Evolutionary conservation across 352 stramenopile species (phyloP).

Genomic region (Phytopythium cucurbitacearum): DNA sequence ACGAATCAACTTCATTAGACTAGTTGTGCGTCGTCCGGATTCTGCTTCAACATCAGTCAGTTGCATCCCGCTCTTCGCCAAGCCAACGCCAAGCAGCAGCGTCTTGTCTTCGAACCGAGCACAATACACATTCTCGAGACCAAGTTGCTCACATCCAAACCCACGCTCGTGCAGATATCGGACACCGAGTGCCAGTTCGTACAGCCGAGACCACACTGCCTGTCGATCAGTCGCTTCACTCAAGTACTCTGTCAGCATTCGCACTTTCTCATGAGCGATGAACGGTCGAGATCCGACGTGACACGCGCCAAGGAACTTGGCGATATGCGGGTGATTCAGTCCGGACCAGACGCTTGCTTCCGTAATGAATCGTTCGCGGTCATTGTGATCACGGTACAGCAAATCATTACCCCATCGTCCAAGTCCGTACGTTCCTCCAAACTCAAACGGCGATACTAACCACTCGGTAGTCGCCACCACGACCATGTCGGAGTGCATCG

Average conservation of each 20-base stretch:
- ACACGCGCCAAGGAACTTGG: constrained; percentile 1
- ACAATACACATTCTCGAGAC: neutral
- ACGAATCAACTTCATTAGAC: no score
- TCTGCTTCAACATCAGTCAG: no score
- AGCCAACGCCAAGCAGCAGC: neutral
- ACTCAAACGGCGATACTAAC: no score
- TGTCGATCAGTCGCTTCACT: neutral
- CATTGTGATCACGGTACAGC: neutral
- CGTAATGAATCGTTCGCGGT: neutral
- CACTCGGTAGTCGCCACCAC: no score
- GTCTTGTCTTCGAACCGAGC: neutral
- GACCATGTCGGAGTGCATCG: no score
- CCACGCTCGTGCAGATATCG: neutral
- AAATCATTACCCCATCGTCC: no score
- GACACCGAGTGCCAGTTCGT: neutral
- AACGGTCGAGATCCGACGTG: neutral
- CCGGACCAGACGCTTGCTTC: neutral
- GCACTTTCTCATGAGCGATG: neutral
- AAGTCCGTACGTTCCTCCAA: no score
- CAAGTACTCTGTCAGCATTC: neutral
- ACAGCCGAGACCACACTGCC: neutral
- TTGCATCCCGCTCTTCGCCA: neutral
- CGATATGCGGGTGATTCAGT: constrained; percentile 1
- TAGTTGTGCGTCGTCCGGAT: no score
- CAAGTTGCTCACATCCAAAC: neutral